Evolutionary conservation across 2,329 filamentous ascomycete genomes (phyloP).

Genomic region (Penicillium occitanis): DNA sequence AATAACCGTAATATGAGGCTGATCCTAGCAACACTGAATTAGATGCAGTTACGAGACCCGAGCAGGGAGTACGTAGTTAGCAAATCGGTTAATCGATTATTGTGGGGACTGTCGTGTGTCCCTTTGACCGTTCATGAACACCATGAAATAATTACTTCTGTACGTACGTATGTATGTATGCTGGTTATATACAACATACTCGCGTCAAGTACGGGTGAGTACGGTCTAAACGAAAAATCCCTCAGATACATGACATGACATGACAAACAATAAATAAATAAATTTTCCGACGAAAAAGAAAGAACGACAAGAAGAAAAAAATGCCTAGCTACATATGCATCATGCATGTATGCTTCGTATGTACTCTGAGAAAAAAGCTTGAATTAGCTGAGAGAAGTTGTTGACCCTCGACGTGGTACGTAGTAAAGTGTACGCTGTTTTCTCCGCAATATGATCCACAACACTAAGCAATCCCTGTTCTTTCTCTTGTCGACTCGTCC

Average conservation of each 20-base stretch:
- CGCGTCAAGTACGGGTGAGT: not conserved
- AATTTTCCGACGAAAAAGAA: not conserved
- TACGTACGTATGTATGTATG: not conserved
- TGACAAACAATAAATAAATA: not conserved
- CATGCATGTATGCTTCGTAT: not conserved
- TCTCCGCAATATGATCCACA: constrained; percentile 1
- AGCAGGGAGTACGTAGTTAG: not conserved
- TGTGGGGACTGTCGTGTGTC: constrained; percentile 3
- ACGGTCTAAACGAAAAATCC: not conserved
- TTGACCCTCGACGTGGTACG: not conserved
- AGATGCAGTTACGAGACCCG: not conserved
- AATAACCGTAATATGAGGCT: not conserved
- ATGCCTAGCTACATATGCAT: constrained; percentile 9
- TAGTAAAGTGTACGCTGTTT: not conserved
- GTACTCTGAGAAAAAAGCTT: not conserved
- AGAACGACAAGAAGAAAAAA: not conserved
- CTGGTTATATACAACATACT: not conserved
- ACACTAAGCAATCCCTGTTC: not conserved
- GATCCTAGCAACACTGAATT: not conserved
- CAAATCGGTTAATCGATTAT: not conserved
- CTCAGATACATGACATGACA: not conserved
- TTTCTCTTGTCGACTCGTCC: not conserved
- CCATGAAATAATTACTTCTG: constrained; percentile 1
- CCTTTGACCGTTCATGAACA: not conserved
- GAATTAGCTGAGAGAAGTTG: not conserved